Base-by-base conservation (phyloP, 345 rosid genomes). In the Salix brachista region DNA sequence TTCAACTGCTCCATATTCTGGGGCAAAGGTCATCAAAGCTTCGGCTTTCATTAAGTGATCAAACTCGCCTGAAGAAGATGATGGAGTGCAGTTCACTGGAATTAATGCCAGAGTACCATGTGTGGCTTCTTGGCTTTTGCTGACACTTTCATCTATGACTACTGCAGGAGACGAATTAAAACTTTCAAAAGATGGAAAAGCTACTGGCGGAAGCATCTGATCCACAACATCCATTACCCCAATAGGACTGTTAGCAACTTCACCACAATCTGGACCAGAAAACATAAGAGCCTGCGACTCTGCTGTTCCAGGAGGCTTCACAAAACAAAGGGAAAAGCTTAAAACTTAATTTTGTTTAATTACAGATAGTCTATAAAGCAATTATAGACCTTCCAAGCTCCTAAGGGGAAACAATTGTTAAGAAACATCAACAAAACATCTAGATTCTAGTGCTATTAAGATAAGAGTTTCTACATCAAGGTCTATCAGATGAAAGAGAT, bases 241-340 rank as follows among this genome's bases (percentile, higher is more conserved):
- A 68, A 84, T 82, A 13, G 98, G 97, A 89, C 97, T 94, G 80
- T 88, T 83, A 75, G 90, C 92, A 54, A 91, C 88, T 87, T 90
- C 95, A 81, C 91, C 94, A 82, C 89, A 83, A 80, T 93, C 98
- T 71, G 97, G 89, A 75, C 85, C 85, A 78, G 97, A 89, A 81
- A 93, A 87, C 83, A 93, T 83, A 81, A 90, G 88, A 68, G 96
- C 85, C 79, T 94, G 93, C 25, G 95, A 94, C 87, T 94, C 99
- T 71, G 99, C 98, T 84, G 98, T 94, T 86, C 99, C 99, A 48
- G 99, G 99, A 74, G 99, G 99, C 99, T 96, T 84, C 85, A 88
- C 61, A 78, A 79, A 77, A 78, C 74, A 79, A 84, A 79, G 19
- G 61, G 62, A 56, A 56, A n/a, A n/a, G 26, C 62, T 56, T 56